These are phyloP conservation scores for Tylopilus sp. DNA, from an alignment of 768 basidiomycete genomes.

Conservation along the genomic window DNA sequence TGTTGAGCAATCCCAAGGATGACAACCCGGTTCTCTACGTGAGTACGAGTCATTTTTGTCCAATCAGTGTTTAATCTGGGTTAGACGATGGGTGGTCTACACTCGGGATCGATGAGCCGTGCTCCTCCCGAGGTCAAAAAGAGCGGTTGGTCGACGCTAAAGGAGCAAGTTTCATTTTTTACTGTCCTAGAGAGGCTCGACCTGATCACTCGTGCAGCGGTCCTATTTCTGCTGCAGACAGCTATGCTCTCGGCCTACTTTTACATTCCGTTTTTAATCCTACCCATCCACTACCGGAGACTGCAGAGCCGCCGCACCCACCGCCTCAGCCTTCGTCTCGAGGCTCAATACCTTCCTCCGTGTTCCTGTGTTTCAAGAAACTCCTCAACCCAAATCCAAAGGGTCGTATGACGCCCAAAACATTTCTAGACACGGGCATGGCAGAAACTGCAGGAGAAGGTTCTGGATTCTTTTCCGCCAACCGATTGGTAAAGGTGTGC, in stretches of 20 bases:
- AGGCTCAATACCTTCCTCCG: slow-evolving; percentile 66
- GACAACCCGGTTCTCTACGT: slow-evolving; percentile 79
- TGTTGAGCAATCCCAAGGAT: slow-evolving; percentile 81
- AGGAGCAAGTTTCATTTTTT: slow-evolving; percentile 58
- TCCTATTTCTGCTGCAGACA: slow-evolving; percentile 67
- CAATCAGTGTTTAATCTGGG: slow-evolving; percentile 11
- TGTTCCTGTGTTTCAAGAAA: slow-evolving; percentile 83
- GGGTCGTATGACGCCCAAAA: slow-evolving; percentile 68
- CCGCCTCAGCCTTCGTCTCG: slow-evolving; percentile 73
- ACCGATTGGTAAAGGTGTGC: slow-evolving; percentile 82
- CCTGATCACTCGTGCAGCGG: slow-evolving; percentile 31
- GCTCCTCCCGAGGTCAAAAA: slow-evolving; percentile 88
- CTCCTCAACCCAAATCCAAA: slow-evolving; percentile 89
- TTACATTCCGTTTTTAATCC: slow-evolving; percentile 89
- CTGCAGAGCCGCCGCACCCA: slow-evolving; percentile 68
- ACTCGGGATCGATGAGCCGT: slow-evolving; percentile 58
- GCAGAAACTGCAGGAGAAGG: slow-evolving; percentile 52
- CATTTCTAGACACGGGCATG: slow-evolving; percentile 81
- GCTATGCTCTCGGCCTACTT: slow-evolving; percentile 85
- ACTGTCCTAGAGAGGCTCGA: background rate
- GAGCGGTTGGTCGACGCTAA: slow-evolving; percentile 75
- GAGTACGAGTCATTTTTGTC: slow-evolving; percentile 28
- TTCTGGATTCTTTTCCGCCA: slow-evolving; percentile 77
- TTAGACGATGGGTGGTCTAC: slow-evolving; percentile 63
- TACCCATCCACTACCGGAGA: slow-evolving; percentile 63